Evolutionary conservation across 1,139 yeast genomes (phyloP).

Genomic region (Pichia inconspicua): DNA sequence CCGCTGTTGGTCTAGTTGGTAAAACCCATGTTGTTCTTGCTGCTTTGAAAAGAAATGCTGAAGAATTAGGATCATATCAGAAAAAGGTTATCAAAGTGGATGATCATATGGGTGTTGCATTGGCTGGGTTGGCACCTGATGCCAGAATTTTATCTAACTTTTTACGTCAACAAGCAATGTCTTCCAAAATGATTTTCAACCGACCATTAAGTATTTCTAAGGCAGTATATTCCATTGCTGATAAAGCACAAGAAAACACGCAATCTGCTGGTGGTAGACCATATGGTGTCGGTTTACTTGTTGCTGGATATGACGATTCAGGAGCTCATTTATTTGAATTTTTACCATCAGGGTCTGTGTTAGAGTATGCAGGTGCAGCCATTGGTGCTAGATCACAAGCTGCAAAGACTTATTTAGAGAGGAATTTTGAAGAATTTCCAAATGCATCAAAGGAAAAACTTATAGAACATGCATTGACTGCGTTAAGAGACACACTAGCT

Average conservation of each 20-base stretch:
- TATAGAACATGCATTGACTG: conserved; percentile 80
- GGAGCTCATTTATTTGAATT: conserved; percentile 95
- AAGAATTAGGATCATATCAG: conserved; percentile 93
- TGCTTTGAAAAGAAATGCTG: conserved; percentile 92
- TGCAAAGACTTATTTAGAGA: conserved; percentile 89
- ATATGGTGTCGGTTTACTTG: conserved; percentile 89
- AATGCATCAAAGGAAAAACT: conserved; percentile 61
- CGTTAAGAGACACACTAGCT: conserved; percentile 86
- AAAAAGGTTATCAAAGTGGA: conserved; percentile 88
- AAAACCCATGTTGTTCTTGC: conserved; percentile 83
- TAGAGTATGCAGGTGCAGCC: conserved; percentile 89
- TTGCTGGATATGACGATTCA: conserved; percentile 88
- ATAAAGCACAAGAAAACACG: conserved; percentile 94
- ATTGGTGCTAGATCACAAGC: conserved; percentile 99
- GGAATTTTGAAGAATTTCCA: conserved; percentile 64
- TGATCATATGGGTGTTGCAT: conserved; percentile 87
- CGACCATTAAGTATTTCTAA: conserved; percentile 80
- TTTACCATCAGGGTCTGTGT: conserved; percentile 89
- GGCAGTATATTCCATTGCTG: conserved; percentile 84
- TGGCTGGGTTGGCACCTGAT: conserved; percentile 97
- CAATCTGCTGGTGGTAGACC: conserved; percentile 96
- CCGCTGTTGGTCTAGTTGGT: conserved; percentile 90
- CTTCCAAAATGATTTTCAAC: conserved; percentile 76
- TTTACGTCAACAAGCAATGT: conserved; percentile 86
- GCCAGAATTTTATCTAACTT: conserved; percentile 88